Percentiles rank a stretch among this genome's conserved stretches.
Conservation (phyloP, 495 filamentous ascomycete genomes). For the Aspergillus carlsbadensis region DNA sequence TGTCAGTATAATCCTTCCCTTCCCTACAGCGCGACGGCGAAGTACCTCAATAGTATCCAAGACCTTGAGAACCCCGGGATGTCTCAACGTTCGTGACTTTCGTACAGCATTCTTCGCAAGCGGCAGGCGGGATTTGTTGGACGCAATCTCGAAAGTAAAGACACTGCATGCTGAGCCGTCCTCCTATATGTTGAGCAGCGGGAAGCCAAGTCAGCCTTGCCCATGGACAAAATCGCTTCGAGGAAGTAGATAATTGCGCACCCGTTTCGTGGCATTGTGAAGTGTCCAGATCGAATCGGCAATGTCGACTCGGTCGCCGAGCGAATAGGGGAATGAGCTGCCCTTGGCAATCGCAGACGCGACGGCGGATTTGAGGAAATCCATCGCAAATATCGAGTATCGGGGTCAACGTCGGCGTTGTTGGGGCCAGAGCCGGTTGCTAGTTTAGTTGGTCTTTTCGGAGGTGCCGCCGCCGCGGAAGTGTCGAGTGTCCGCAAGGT, state of each 20-base stretch:
- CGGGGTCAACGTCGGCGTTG: not conserved
- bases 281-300: constrained; percentile 91
- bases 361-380: constrained; percentile 96
- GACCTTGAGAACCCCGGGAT: constrained; percentile 91
- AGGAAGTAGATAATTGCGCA: constrained; percentile 38
- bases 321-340: constrained; percentile 84
- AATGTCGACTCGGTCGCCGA: constrained; percentile 85
- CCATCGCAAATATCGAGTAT: constrained; percentile 61
- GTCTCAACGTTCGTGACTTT: constrained; percentile 86
- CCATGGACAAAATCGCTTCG: no score
- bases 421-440: constrained; percentile 4
- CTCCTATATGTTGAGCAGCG: constrained; percentile 54
- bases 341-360: constrained; percentile 95
- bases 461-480: constrained; percentile 2
- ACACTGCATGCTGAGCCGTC: constrained; percentile 92
- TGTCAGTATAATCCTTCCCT: not conserved
- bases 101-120: constrained; percentile 90
- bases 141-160: constrained; percentile 85
- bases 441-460: constrained; percentile 17
- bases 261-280: constrained; percentile 86
- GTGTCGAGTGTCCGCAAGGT: not conserved
- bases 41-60: constrained; percentile 89
- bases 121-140: constrained; percentile 75
- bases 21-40: not conserved
- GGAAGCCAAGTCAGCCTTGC: constrained; percentile 14